Evolutionary conservation across 805 yeast species (phyloP), one percentile per base, ranked within the genome.

Genomic region (Myxozyma mucilagina): DNA sequence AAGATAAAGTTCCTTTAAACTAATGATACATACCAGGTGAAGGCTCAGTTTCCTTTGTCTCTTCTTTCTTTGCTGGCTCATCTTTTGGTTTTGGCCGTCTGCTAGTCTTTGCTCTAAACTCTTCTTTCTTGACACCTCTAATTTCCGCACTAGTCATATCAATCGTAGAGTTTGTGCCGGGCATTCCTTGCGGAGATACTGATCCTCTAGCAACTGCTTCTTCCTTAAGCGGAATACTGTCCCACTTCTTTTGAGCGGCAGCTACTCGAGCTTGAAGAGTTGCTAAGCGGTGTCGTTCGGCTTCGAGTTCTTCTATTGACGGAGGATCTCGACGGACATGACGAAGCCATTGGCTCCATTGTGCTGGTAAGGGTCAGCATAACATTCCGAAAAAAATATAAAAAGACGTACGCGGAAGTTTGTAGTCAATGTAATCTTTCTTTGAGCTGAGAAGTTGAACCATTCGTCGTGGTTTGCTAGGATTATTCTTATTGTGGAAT

Each of bases 311-410:
- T 42, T 79, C 76, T 20, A 89, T 68, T 0, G 85, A 77, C 0
- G 96, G 96, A 6, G 85, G 79, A 1, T 73, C 70, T 0, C 76
- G 73, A 53, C 94, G 78, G 1, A 89, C 84, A 67, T 82, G 77
- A 56, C 93, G 74, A 20, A 90, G 78, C 96, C 96, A 89, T 71
- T 87, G 92, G 42, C 82, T 76, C 96, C 96, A 89, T 68, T 84
- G 90, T 14, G 90, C 71, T 69, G 63, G 42, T 57, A 20, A 9
- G 13, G 6, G 13, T 47, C 1, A 16, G 16, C 31, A 10, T 32
- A 16, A 49, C 4, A 10, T n/a, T 18, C 16, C 11, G n/a, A 10
- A 83, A 16, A 85, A 85, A 2, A 80, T n/a, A 16, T 14, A 14
- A 20, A 8, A 44, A 24, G 13, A 55, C 70, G 51, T 67, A 65